Evolutionary conservation across 768 basidiomycete genomes (phyloP), one percentile per base, ranked within the genome.

Genomic region (Mycena chlorophos): DNA sequence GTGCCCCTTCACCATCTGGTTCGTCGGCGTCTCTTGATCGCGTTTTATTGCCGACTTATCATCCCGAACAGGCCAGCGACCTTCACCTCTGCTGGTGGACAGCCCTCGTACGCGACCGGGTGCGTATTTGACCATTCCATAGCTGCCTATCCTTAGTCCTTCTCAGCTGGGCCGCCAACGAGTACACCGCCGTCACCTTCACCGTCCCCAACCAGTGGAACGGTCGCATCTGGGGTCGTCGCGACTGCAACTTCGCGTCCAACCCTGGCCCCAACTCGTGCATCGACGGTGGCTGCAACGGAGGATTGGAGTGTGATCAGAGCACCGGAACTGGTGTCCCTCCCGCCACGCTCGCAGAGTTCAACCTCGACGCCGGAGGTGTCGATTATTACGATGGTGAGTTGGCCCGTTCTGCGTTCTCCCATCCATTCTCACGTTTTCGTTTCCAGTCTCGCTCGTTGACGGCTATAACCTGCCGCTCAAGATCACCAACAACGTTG

Each of bases 271-370:
- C 71, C 3, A 78, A 72, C 61, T 74, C 78, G 17, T 83, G 81
- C 52, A 34, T 75, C 12, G 73, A 74, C 37, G 81, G 81, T 10
- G 79, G 79, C 27, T 82, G 80, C 65, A 78, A 78, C 54, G 81
- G 82, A 16, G 81, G 81, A 45, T 65, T 83, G 19, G 58, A 54
- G 29, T 83, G 81, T 53, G 73, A 70, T 56, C 56, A 69, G 12
- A 40, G 52, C 14, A 75, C 71, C 17, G 80, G 75, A 23, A 78
- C 77, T 25, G 81, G 80, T 45, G 73, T 84, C n/a, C 86, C 87
- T 28, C 88, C 88, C 39, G 87, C 82, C 12, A 78, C 81, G 3
- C 71, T 89, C 31, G 88, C 87, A 1, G 86, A 89, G 61, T 88
- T 80, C 72, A 87, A 84, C n/a, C 68, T 88, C 8, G 61, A 73